Conservation (phyloP, 2,329 filamentous ascomycete species). For the Cladosporium halotolerans region DNA sequence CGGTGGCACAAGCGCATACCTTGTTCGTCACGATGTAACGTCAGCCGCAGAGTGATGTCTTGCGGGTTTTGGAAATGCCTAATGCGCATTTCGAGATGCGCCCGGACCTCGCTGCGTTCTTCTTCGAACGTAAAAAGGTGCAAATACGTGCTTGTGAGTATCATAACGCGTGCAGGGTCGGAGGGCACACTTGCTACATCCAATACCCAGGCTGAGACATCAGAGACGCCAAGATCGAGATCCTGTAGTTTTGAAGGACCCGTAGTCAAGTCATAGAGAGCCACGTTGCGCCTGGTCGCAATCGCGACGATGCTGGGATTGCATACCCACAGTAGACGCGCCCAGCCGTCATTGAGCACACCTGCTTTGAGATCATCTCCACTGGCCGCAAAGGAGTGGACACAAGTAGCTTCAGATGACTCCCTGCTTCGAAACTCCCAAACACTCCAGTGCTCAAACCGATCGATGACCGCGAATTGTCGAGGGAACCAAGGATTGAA, state of each 20-base stretch:
- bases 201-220: conserved; percentile 47
- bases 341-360: conserved; percentile 44
- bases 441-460: conserved; percentile 59
- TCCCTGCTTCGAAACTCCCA: conserved; percentile 49
- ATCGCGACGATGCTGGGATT: conserved; percentile 46
- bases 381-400: conserved; percentile 12
- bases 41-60: conserved; percentile 45
- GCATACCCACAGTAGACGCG: conserved; percentile 43
- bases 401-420: conserved; percentile 3
- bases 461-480: conserved; percentile 61
- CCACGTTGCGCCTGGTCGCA: conserved; percentile 41
- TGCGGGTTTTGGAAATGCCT: conserved; percentile 49
- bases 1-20: conserved; percentile 28
- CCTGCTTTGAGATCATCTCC: conserved; percentile 31
- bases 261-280: conserved; percentile 30
- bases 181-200: conserved; percentile 48
- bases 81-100: conserved; percentile 41
- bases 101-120: conserved; percentile 23
- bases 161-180: conserved; percentile 46
- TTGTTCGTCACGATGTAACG: conserved; percentile 24
- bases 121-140: conserved; percentile 11
- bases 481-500: conserved; percentile 58
- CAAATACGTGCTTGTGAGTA: conserved; percentile 52
- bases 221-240: conserved; percentile 23
- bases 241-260: conserved; percentile 20